Conservation (phyloP, 352 stramenopile species). For the Sclerospora graminicola region DNA sequence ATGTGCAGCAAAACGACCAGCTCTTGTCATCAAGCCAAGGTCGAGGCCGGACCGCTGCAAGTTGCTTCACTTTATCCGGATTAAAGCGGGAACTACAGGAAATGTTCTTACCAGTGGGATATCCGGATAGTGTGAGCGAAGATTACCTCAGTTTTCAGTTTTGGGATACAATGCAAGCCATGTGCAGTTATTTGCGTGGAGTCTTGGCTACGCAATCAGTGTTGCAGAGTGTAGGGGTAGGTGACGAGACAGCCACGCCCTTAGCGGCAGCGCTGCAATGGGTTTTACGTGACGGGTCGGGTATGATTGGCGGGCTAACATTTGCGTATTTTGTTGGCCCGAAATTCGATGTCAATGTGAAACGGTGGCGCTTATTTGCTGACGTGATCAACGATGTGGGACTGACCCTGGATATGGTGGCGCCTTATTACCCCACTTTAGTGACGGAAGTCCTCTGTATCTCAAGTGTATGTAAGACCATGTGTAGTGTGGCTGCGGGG, state of each 20-base stretch:
- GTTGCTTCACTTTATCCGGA: conserved; percentile 25
- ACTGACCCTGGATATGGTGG: conserved; percentile 84
- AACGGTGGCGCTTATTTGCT: conserved; percentile 93
- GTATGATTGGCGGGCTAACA: conserved; percentile 86
- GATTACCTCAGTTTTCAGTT: conserved; percentile 93
- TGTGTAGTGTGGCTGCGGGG: conserved; percentile 91
- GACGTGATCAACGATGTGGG: conserved; percentile 95
- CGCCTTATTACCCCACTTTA: conserved; percentile 52
- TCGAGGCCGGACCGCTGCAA: not conserved
- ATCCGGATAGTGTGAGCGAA: conserved; percentile 77
- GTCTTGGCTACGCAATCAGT: conserved; percentile 90
- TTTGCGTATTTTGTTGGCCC: conserved; percentile 88
- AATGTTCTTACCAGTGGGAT: conserved; percentile 81
- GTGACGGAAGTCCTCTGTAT: conserved; percentile 70
- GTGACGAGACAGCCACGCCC: conserved; percentile 71
- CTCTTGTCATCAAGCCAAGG: conserved; percentile 16
- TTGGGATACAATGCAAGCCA: conserved; percentile 91
- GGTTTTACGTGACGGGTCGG: conserved; percentile 65
- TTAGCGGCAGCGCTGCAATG: conserved; percentile 68
- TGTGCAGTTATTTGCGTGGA: conserved; percentile 92
- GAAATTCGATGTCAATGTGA: conserved; percentile 92
- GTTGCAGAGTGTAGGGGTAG: conserved; percentile 89
- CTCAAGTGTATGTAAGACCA: conserved; percentile 89
- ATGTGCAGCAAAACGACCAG: conserved; percentile 31
- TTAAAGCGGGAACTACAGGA: conserved; percentile 57